Base-by-base conservation (phyloP, 2,329 filamentous ascomycete genomes). In the Elsinoe australis region DNA sequence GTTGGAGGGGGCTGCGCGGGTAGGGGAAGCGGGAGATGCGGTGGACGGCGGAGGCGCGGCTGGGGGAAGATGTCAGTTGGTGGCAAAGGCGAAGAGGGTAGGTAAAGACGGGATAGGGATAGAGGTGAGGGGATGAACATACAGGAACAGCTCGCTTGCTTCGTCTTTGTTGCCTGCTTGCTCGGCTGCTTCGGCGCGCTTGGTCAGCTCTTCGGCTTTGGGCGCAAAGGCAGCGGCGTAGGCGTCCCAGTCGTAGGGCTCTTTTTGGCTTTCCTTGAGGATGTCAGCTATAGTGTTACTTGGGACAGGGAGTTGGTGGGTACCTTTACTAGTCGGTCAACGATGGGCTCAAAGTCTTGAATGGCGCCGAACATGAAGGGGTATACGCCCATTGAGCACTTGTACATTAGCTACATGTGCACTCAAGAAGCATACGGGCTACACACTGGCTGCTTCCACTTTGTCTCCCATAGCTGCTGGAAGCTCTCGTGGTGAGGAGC, bases 21-120 rank as follows among this genome's bases (percentile, higher is more conserved):
- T 69, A 69, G 5, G 84, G 83, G 59, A 88, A 87, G 12, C 84
- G 74, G 0, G 81, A 74, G 55, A 88, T 87, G 46, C 84, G 75
- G 63, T 85, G 82, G n/a, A 87, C 71, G 19, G 81, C 79, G 17
- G 82, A 83, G 4, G 81, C 81, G 17, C 83, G 78, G n/a, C 64
- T 66, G 36, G n/a, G n/a, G n/a, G n/a, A n/a, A n/a, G n/a, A n/a
- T n/a, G n/a, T n/a, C n/a, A n/a, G n/a, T n/a, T n/a, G n/a, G n/a
- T n/a, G n/a, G n/a, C n/a, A n/a, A n/a, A n/a, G n/a, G n/a, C n/a
- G n/a, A n/a, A n/a, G n/a, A n/a, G n/a, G n/a, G n/a, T n/a, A n/a
- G n/a, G n/a, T n/a, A n/a, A n/a, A n/a, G n/a, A n/a, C n/a, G 6
- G 14, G 4, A 51, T 17, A 31, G 9, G 21, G 8, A 17, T 18